phyloP scores from a whole-genome alignment of 805 yeast species.

The Ogataea ramenticola region DNA sequence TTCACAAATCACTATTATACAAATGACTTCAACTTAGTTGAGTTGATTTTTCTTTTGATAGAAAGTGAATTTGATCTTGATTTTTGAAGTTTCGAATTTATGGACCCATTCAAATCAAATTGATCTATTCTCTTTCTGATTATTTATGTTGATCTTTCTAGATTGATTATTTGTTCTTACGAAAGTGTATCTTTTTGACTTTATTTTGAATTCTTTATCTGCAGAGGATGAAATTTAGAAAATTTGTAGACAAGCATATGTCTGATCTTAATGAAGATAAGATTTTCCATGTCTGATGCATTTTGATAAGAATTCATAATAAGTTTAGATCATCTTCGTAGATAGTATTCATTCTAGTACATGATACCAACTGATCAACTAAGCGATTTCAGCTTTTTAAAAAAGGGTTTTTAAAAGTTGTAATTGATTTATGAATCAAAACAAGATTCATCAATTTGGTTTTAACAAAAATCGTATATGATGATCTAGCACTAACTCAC shows the following conservation, averaged over 20 bases:
- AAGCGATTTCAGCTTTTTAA: neutral
- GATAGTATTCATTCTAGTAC: neutral
- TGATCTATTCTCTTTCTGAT: no score
- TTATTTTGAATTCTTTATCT: slow-evolving; percentile 3
- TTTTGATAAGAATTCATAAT: neutral
- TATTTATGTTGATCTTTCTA: neutral
- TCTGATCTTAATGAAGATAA: slow-evolving; percentile 71
- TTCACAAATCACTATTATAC: no score
- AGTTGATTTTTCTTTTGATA: neutral
- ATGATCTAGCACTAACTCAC: slow-evolving; percentile 34
- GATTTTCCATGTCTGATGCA: slow-evolving; percentile 52
- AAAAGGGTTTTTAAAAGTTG: neutral
- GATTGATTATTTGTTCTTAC: slow-evolving; percentile 3
- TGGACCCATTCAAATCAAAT: no score
- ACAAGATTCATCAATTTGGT: no score
- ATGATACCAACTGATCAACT: no score
- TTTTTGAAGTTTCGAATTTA: no score
- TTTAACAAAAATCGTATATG: slow-evolving; percentile 24
- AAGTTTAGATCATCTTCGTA: no score
- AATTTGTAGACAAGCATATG: slow-evolving; percentile 94
- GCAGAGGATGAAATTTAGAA: slow-evolving; percentile 63
- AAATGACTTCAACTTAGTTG: neutral
- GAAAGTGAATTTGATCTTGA: neutral
- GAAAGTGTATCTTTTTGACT: neutral
- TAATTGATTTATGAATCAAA: neutral